A percentile compares a stretch with the other conserved stretches of the same genome.
Conservation (phyloP, 306 rosid genomes). For the Cicer bijugum region DNA sequence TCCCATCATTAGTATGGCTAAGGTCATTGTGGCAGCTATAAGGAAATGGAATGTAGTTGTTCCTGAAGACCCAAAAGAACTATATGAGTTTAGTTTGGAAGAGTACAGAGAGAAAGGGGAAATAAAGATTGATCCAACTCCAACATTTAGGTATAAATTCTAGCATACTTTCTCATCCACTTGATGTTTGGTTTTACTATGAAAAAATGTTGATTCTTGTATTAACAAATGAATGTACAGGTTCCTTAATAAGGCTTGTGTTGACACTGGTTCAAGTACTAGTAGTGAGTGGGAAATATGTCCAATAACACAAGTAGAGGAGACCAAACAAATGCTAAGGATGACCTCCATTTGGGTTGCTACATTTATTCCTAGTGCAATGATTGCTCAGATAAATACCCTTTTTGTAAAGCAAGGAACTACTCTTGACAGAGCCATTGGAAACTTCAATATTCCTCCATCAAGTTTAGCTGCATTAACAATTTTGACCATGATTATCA, state of each 20-base stretch:
- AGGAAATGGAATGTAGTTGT: conserved; percentile 52
- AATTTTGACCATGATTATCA: conserved; percentile 70
- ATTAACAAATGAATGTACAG: conserved; percentile 43
- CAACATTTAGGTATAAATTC: conserved; percentile 55
- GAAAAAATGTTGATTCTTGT: background rate
- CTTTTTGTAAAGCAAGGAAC: conserved; percentile 80
- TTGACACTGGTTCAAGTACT: conserved; percentile 45
- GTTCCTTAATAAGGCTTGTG: conserved; percentile 74
- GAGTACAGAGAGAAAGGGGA: conserved; percentile 54
- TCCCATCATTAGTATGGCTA: conserved; percentile 63
- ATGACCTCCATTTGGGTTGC: conserved; percentile 70
- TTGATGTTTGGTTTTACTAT: background rate
- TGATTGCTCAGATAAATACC: conserved; percentile 62
- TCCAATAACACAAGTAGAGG: conserved; percentile 79
- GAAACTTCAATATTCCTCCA: conserved; percentile 71
- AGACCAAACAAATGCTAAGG: conserved; percentile 77
- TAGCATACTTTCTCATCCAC: conserved; percentile 11
- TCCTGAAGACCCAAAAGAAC: conserved; percentile 64
- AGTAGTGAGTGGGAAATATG: conserved; percentile 65
- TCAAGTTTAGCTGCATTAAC: conserved; percentile 67
- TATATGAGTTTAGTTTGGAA: conserved; percentile 63
- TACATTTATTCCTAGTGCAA: conserved; percentile 70
- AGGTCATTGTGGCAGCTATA: conserved; percentile 65
- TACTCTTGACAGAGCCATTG: conserved; percentile 65
- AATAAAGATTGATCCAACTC: conserved; percentile 60